phyloP scores from a whole-genome alignment of 768 basidiomycete genomes.

The Psilocybe cubensis region DNA sequence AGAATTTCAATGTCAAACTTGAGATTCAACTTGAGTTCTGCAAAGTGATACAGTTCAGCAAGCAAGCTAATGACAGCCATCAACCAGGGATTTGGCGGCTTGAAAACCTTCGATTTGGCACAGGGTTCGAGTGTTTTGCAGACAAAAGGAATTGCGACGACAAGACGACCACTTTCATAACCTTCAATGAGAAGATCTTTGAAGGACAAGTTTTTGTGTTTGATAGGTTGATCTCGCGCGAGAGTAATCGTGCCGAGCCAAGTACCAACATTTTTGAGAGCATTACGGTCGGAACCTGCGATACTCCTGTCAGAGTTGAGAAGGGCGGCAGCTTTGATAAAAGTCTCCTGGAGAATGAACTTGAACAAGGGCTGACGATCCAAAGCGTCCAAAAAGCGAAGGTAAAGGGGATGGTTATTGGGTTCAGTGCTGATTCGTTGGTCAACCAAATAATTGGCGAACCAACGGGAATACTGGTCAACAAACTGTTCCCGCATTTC shows the following conservation, averaged over 20 bases:
- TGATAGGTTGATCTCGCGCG: constrained; percentile 91
- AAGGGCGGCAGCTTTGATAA: constrained; percentile 80
- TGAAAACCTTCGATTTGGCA: constrained; percentile 89
- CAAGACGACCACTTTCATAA: constrained; percentile 86
- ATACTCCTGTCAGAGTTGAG: constrained; percentile 93
- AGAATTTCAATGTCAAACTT: constrained; percentile 99
- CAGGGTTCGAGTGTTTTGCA: constrained; percentile 96
- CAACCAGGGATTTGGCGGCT: constrained; percentile 96
- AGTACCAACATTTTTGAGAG: constrained; percentile 91
- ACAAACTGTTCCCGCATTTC: constrained; percentile 90
- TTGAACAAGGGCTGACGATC: constrained; percentile 67
- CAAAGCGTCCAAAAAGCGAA: constrained; percentile 89
- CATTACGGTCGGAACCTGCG: constrained; percentile 81
- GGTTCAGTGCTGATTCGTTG: constrained; percentile 95
- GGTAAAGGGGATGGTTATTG: constrained; percentile 95
- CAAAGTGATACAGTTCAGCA: constrained; percentile 96
- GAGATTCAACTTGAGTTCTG: constrained; percentile 93
- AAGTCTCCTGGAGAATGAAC: constrained; percentile 92
- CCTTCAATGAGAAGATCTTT: constrained; percentile 98
- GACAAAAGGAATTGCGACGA: constrained; percentile 96
- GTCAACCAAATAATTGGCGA: constrained; percentile 96
- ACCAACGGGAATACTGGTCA: constrained; percentile 89
- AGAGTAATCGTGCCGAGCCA: constrained; percentile 96
- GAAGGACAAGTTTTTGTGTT: constrained; percentile 91
- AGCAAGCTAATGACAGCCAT: constrained; percentile 94